These are phyloP conservation scores for Penicillium sp. DNA, from an alignment of 2,329 filamentous ascomycete genomes.

Conservation along the genomic window DNA sequence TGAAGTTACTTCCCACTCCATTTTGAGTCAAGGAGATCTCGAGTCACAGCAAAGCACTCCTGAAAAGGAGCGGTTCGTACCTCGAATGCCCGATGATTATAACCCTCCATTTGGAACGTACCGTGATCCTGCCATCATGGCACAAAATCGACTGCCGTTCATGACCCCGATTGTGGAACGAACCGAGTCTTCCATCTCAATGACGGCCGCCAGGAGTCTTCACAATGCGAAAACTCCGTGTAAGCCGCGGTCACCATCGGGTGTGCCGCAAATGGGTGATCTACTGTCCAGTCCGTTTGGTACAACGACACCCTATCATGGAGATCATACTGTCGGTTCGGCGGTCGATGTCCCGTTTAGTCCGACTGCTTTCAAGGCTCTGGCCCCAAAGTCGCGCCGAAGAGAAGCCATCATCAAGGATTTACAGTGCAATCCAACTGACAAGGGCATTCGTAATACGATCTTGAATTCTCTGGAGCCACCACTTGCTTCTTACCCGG, in stretches of 20 bases:
- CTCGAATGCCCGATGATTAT: conserved; percentile 84
- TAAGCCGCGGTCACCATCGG: conserved; percentile 50
- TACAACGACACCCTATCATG: conserved; percentile 61
- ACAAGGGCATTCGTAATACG: conserved; percentile 70
- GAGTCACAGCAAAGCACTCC: conserved; percentile 41
- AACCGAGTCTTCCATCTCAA: conserved; percentile 82
- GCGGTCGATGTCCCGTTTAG: conserved; percentile 43
- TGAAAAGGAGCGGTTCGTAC: conserved; percentile 49
- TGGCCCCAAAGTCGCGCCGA: conserved; percentile 29
- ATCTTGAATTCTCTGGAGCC: conserved; percentile 77
- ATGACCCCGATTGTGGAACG: conserved; percentile 99
- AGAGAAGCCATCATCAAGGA: conserved; percentile 76
- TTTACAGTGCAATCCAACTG: conserved; percentile 83
- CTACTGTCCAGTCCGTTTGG: conserved; percentile 73
- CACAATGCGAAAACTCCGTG: conserved; percentile 76
- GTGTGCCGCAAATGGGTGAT: conserved; percentile 46
- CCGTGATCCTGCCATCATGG: conserved; percentile 75
- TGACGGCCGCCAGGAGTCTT: conserved; percentile 59
- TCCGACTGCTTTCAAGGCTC: conserved; percentile 43
- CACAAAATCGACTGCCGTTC: conserved; percentile 90
- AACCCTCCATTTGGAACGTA: conserved; percentile 77
- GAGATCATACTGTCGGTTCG: conserved; percentile 45
- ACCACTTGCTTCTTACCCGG: conserved; percentile 71
- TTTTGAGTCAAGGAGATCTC: conserved; percentile 33
- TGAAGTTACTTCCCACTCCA: conserved; percentile 27